Conservation (phyloP, 805 yeast genomes). For the Candida argentea region DNA sequence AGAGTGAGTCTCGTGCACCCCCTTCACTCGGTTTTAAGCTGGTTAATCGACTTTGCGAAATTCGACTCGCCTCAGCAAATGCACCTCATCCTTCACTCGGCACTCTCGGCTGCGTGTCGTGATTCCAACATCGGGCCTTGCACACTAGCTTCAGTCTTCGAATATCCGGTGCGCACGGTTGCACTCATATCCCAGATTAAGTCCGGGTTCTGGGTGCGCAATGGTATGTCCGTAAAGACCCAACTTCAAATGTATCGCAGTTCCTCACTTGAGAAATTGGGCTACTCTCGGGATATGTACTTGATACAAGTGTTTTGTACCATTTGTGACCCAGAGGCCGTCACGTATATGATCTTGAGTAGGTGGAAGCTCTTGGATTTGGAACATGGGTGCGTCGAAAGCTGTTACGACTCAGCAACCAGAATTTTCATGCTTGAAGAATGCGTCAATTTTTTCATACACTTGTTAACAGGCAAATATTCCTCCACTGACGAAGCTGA, state of each 20-base stretch:
- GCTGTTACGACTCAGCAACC: constrained; percentile 40
- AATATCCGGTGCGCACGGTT: constrained; percentile 66
- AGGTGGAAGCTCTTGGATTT: constrained; percentile 54
- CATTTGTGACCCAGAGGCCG: constrained; percentile 40
- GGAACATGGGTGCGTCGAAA: too few species aligned
- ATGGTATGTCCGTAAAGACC: constrained; percentile 71
- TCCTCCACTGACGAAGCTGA: constrained; percentile 43
- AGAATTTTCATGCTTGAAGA: constrained; percentile 70
- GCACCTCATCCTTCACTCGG: constrained; percentile 11
- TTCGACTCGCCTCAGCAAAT: constrained; percentile 14
- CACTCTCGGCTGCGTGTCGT: constrained; percentile 9
- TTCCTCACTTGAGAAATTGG: constrained; percentile 72
- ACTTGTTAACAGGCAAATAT: constrained; percentile 56
- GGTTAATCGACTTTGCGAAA: constrained; percentile 51
- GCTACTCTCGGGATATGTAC: constrained; percentile 70
- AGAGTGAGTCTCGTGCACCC: constrained; percentile 72
- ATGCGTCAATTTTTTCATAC: constrained; percentile 57
- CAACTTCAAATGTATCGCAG: constrained; percentile 74
- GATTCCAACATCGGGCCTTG: constrained; percentile 6
- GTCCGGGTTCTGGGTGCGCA: constrained; percentile 89
- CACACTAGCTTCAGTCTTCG: constrained; percentile 35
- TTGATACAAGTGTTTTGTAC: constrained; percentile 57
- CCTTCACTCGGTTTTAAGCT: constrained; percentile 60
- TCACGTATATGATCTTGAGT: constrained; percentile 46
- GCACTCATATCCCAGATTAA: constrained; percentile 77